phyloP scores from a whole-genome alignment of 768 basidiomycete species.

The Amanita rimosa region DNA sequence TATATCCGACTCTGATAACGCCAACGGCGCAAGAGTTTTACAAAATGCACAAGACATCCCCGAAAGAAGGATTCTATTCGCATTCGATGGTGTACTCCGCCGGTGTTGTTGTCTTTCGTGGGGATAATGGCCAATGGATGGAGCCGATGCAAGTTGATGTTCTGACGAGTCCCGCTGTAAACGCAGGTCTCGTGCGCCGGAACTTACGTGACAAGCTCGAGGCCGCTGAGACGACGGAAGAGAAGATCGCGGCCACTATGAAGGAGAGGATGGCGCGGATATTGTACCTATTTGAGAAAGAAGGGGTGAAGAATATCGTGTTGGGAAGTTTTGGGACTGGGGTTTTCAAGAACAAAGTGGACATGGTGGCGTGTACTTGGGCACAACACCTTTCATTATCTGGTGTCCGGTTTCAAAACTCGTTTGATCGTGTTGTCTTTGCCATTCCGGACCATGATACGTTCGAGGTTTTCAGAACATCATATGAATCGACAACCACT shows the following conservation, averaged over 20 bases:
- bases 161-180: constrained; percentile 66
- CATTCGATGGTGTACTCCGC: constrained; percentile 75
- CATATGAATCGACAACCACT: not conserved
- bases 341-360: constrained; percentile 57
- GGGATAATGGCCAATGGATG: constrained; percentile 46
- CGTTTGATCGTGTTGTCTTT: constrained; percentile 57
- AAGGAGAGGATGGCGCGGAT: constrained; percentile 62
- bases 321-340: constrained; percentile 75
- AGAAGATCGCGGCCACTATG: constrained; percentile 44
- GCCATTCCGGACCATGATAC: constrained; percentile 35
- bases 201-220: constrained; percentile 11
- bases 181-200: constrained; percentile 39
- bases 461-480: constrained; percentile 14
- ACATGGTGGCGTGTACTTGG: constrained; percentile 52
- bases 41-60: constrained; percentile 36
- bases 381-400: constrained; percentile 40
- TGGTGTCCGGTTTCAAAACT: constrained; percentile 39
- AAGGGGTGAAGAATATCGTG: constrained; percentile 48
- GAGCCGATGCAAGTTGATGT: constrained; percentile 53
- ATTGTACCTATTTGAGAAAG: constrained; percentile 50
- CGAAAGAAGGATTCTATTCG: constrained; percentile 51
- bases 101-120: constrained; percentile 45
- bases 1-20: constrained; percentile 53
- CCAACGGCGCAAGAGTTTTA: constrained; percentile 50
- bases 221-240: constrained; percentile 15